Percentiles rank a stretch among this genome's conserved stretches.
Conservation (phyloP, 495 filamentous ascomycete genomes). For the Aspergillus steynii region DNA sequence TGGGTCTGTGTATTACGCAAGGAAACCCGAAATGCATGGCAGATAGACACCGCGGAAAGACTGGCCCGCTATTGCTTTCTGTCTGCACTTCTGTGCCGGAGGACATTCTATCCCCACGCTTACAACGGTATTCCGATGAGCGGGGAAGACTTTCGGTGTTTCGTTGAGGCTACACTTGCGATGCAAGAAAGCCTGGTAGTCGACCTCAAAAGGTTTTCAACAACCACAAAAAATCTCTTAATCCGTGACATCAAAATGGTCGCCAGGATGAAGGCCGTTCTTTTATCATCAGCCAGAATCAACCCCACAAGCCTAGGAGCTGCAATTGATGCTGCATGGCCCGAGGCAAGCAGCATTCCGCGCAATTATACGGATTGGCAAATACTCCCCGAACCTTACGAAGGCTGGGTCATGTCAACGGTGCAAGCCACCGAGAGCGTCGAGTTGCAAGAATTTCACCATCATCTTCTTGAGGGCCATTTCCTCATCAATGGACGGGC, state of each 20-base stretch:
- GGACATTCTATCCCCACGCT: slow-evolving; percentile 33
- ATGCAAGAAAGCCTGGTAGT: slow-evolving; percentile 36
- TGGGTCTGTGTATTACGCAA: slow-evolving; percentile 49
- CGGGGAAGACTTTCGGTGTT: slow-evolving; percentile 29
- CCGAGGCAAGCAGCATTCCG: background rate
- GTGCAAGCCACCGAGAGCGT: slow-evolving; percentile 11
- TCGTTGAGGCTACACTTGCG: slow-evolving; percentile 37
- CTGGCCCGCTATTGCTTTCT: slow-evolving; percentile 32
- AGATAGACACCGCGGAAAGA: slow-evolving; percentile 35
- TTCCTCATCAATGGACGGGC: slow-evolving; percentile 57
- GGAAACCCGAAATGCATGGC: slow-evolving; percentile 40
- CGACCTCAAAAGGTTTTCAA: slow-evolving; percentile 18
- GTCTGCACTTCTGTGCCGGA: slow-evolving; percentile 34
- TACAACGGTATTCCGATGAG: slow-evolving; percentile 13
- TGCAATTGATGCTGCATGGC: slow-evolving; percentile 24
- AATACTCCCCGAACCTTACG: slow-evolving; percentile 11
- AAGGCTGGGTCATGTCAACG: slow-evolving; percentile 30
- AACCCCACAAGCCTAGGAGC: slow-evolving; percentile 23
- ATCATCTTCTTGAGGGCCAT: slow-evolving; percentile 56
- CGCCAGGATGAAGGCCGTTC: slow-evolving; percentile 30
- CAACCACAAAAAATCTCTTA: slow-evolving; percentile 31
- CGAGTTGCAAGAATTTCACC: slow-evolving; percentile 36
- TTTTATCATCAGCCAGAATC: slow-evolving; percentile 23
- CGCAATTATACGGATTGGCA: slow-evolving; percentile 32
- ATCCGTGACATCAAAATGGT: slow-evolving; percentile 50